phyloP scores from a whole-genome alignment of 768 basidiomycete species.

The Mycena polygramma region DNA sequence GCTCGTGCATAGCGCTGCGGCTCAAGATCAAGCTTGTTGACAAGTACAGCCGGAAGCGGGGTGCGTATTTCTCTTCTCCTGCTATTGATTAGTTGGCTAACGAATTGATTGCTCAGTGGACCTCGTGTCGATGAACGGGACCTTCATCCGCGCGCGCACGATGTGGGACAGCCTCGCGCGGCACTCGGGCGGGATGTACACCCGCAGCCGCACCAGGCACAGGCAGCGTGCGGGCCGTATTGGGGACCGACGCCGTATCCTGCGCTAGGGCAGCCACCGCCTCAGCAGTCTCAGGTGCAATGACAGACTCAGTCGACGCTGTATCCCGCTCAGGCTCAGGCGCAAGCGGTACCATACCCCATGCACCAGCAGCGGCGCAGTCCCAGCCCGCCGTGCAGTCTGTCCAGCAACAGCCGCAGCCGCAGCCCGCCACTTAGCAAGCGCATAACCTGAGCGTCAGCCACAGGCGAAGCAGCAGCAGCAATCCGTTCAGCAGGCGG shows the following conservation, averaged over 20 bases:
- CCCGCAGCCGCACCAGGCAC: slow-evolving; percentile 37
- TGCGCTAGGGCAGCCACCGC: slow-evolving; percentile 25
- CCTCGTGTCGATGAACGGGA: slow-evolving; percentile 94
- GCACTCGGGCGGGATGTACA: slow-evolving; percentile 70
- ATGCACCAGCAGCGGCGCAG: slow-evolving; percentile 24
- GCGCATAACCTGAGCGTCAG: not conserved
- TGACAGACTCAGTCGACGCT: slow-evolving; percentile 49
- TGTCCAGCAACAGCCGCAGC: too few relatives aligned
- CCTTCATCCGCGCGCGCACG: slow-evolving; percentile 87
- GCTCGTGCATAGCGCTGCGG: slow-evolving; percentile 87
- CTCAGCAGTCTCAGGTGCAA: slow-evolving; percentile 30
- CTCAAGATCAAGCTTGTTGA: slow-evolving; percentile 97
- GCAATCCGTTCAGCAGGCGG: slow-evolving; percentile 41
- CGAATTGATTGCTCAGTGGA: slow-evolving; percentile 69
- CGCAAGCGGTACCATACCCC: slow-evolving; percentile 39
- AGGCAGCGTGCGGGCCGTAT: slow-evolving; percentile 44
- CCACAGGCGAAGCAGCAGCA: slow-evolving; percentile 14
- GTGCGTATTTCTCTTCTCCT: slow-evolving; percentile 36
- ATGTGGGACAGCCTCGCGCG: slow-evolving; percentile 90
- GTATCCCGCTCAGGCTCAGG: slow-evolving; percentile 45
- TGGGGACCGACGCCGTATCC: slow-evolving; percentile 7
- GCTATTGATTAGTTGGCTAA: too few relatives aligned
- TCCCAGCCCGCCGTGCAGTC: slow-evolving; percentile 14
- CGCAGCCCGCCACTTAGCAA: slow-evolving; percentile 26
- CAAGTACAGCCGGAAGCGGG: slow-evolving; percentile 95